Conservation (phyloP, 768 basidiomycete species). For the Coprinellus micaceus region DNA sequence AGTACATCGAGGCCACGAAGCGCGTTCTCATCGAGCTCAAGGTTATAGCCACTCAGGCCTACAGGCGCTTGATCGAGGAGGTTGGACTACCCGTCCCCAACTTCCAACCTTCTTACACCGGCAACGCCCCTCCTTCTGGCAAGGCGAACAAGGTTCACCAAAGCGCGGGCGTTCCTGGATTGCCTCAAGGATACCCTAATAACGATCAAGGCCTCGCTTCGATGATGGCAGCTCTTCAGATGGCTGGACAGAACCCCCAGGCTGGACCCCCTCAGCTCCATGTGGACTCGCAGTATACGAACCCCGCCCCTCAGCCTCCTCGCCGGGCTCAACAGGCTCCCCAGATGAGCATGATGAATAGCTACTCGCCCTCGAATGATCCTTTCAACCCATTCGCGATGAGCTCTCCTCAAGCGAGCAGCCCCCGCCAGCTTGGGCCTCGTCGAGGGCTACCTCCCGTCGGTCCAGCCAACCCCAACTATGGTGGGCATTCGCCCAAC, state of each 20-base stretch:
- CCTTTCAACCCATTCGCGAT: constrained; percentile 51
- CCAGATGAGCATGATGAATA: constrained; percentile 27
- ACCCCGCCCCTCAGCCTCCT: constrained; percentile 28
- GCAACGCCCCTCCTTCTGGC: constrained; percentile 54
- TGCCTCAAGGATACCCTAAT: constrained; percentile 75
- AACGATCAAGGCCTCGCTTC: constrained; percentile 84
- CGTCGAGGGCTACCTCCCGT: constrained; percentile 52
- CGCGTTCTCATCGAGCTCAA: constrained; percentile 87
- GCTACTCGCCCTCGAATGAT: constrained; percentile 41
- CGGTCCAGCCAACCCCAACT: constrained; percentile 44
- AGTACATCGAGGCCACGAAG: constrained; percentile 82
- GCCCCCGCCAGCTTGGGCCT: constrained; percentile 41
- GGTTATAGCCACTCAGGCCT: constrained; percentile 92
- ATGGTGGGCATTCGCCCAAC: constrained; percentile 59
- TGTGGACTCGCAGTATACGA: constrained; percentile 60
- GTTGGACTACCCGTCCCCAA: constrained; percentile 89
- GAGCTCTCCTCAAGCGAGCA: constrained; percentile 41
- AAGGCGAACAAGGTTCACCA: constrained; percentile 56
- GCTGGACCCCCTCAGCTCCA: constrained; percentile 63
- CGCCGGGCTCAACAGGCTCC: constrained; percentile 27
- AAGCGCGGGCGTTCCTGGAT: constrained; percentile 66
- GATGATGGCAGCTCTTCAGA: constrained; percentile 90
- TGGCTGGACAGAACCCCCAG: constrained; percentile 85
- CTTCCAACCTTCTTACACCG: constrained; percentile 77
- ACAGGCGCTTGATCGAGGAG: constrained; percentile 90